Conservation (phyloP, 225 moss, liverwort and hornwort species). For the Sphagnum contortum region DNA sequence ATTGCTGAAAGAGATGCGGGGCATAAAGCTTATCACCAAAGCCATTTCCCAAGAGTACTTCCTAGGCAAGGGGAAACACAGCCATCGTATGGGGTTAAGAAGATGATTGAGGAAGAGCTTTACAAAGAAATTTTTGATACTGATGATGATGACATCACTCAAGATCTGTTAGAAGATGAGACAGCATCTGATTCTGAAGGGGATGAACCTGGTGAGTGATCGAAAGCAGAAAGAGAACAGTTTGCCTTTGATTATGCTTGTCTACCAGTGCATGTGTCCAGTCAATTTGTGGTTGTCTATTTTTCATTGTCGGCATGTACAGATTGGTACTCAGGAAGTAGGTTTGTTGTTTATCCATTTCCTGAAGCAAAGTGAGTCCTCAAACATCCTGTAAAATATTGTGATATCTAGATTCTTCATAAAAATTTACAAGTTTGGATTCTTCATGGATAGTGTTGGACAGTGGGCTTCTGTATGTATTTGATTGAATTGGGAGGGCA, state of each 20-base stretch:
- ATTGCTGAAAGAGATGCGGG: constrained; percentile 33
- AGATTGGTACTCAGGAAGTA: too few species aligned
- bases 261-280: constrained; percentile 2
- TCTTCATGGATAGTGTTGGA: too few species aligned
- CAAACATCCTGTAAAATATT: too few species aligned
- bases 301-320: too few species aligned
- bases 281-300: not conserved
- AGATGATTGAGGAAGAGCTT: not conserved
- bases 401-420: too few species aligned
- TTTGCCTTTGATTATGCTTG: constrained; percentile 15
- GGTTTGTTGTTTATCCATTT: too few species aligned
- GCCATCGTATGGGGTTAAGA: not conserved
- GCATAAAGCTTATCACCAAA: constrained; percentile 22
- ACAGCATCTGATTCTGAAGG: constrained; percentile 8
- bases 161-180: constrained; percentile 1
- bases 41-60: constrained; percentile 30
- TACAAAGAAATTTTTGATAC: constrained; percentile 19
- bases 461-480: too few species aligned
- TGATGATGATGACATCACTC: constrained; percentile 18
- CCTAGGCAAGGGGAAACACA: constrained; percentile 10
- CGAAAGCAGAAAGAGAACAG: constrained; percentile 5
- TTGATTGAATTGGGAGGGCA: too few species aligned
- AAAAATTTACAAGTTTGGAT: too few species aligned
- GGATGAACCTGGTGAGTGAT: constrained; percentile 5
- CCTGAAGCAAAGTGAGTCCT: too few species aligned